phyloP scores from a whole-genome alignment of 225 moss, liverwort and hornwort genomes.

The Sphagnum tenellum region DNA sequence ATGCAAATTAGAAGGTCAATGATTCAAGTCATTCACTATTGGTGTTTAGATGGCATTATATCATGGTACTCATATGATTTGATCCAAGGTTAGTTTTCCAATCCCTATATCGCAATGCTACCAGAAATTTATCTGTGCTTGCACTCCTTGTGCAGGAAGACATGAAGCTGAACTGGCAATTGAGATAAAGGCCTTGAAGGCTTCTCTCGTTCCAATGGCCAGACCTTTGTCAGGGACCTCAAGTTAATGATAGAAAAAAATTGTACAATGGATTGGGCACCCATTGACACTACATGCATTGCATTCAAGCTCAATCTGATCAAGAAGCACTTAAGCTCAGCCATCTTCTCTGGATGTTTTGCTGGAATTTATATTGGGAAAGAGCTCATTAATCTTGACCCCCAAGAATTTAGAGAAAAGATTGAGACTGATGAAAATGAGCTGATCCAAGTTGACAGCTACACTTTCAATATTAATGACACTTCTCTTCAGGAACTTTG shows the following conservation, averaged over 20 bases:
- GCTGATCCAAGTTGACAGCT: not conserved
- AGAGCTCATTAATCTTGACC: conserved; percentile 23
- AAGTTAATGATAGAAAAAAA: conserved; percentile 47
- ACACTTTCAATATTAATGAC: conserved; percentile 8
- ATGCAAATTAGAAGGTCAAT: too few species aligned
- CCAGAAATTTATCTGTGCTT: too few species aligned
- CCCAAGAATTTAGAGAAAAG: conserved; percentile 2
- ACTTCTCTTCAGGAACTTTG: conserved; percentile 18
- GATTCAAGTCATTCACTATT: too few species aligned
- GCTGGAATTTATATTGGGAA: conserved; percentile 1
- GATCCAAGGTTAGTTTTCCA: too few species aligned
- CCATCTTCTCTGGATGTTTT: conserved; percentile 22
- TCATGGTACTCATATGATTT: too few species aligned
- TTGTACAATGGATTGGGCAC: conserved; percentile 46
- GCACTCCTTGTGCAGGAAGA: too few species aligned
- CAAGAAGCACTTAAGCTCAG: conserved; percentile 17
- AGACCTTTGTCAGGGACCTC: conserved; percentile 29
- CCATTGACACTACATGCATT: conserved; percentile 43
- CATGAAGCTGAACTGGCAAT: too few species aligned
- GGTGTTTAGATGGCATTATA: too few species aligned
- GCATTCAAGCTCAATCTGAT: conserved; percentile 33
- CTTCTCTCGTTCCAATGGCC: conserved; percentile 9
- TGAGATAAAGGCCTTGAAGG: too few species aligned
- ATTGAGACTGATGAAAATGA: conserved; percentile 7
- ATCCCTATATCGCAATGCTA: too few species aligned